Conservation (phyloP, 257 asterid genomes). For the Forsythia viridissima region DNA sequence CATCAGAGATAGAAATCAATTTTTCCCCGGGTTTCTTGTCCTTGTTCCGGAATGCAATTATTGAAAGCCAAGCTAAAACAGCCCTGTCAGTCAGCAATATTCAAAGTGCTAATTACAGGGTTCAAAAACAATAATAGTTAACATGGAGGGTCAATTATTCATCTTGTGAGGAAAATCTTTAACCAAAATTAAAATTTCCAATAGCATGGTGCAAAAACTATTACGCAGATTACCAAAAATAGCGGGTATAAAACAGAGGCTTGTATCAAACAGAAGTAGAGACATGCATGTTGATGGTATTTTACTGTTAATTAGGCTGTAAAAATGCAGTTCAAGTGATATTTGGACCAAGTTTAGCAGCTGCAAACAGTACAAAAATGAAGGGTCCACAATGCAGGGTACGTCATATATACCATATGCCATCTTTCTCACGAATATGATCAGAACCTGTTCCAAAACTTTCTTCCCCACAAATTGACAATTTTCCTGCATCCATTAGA, state of each 20-base stretch:
- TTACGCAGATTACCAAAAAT: too few species aligned
- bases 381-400: not conserved
- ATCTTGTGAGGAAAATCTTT: not conserved
- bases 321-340: not conserved
- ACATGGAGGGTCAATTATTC: not conserved
- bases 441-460: slow-evolving; percentile 99
- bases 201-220: too few species aligned
- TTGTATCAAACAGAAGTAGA: not conserved
- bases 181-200: not conserved
- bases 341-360: not conserved
- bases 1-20: slow-evolving; percentile 83
- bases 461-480: slow-evolving; percentile 98
- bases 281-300: not conserved
- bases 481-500: slow-evolving; percentile 91
- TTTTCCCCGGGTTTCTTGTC: slow-evolving; percentile 77
- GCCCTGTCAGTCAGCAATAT: slow-evolving; percentile 60
- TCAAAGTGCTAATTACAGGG: not conserved
- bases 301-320: not conserved
- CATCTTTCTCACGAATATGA: slow-evolving; percentile 98
- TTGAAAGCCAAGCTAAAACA: slow-evolving; percentile 97
- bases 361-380: not conserved
- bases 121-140: not conserved
- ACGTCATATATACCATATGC: slow-evolving; percentile 69
- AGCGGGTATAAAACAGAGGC: not conserved
- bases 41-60: slow-evolving; percentile 79